Percentiles rank a stretch among this genome's conserved stretches.
These are phyloP conservation scores for Trypanosoma conorhini DNA, from an alignment of 208 protist genomes.

Conservation along the genomic window DNA sequence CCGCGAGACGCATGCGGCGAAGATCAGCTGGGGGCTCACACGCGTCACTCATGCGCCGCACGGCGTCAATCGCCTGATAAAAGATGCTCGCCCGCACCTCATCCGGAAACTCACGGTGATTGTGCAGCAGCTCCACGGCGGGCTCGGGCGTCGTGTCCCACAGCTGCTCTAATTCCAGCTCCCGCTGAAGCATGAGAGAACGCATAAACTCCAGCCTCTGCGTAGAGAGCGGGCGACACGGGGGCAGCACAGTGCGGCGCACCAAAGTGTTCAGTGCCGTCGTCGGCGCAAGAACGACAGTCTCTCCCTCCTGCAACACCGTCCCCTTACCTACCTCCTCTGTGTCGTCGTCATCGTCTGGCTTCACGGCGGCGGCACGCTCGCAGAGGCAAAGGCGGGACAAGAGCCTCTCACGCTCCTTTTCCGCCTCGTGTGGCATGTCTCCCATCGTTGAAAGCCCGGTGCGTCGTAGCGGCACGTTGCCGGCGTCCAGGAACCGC, in stretches of 20 bases:
- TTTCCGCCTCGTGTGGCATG: not conserved
- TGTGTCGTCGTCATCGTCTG: not conserved
- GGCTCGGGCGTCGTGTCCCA: not conserved
- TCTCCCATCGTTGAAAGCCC: not conserved
- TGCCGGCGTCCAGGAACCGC: not conserved
- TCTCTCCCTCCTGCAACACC: conserved; percentile 7
- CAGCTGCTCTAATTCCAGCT: not conserved
- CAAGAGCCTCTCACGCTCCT: conserved; percentile 8
- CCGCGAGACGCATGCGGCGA: conserved; percentile 22
- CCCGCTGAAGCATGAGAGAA: conserved; percentile 6
- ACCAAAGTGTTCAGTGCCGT: conserved; percentile 19
- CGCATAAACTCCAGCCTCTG: not conserved
- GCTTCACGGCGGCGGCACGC: conserved; percentile 9
- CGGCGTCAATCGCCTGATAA: conserved; percentile 19
- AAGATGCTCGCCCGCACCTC: conserved; percentile 18
- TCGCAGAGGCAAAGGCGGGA: conserved; percentile 14
- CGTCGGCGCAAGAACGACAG: conserved; percentile 7
- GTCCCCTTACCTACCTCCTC: not conserved
- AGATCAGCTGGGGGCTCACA: conserved; percentile 23
- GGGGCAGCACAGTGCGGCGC: not conserved
- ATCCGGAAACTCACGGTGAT: conserved; percentile 30
- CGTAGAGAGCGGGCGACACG: not conserved
- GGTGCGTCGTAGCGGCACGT: not conserved
- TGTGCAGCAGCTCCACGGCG: conserved; percentile 16
- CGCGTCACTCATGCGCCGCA: conserved; percentile 23